Evolutionary conservation across 2,329 filamentous ascomycete species (phyloP).

Genomic region (Diplodia corticola): DNA sequence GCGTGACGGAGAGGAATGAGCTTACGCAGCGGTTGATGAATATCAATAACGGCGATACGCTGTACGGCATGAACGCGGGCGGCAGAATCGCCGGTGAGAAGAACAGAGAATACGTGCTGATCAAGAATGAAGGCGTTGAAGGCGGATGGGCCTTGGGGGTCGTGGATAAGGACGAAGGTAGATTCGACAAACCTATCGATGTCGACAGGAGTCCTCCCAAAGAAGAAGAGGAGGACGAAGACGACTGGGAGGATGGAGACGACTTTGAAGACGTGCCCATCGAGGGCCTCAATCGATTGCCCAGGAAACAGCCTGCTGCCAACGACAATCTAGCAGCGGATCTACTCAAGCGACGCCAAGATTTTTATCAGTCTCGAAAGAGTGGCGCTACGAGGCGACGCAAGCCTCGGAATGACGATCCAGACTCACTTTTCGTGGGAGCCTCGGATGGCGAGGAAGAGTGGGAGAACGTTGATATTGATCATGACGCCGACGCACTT

Average conservation of each 20-base stretch:
- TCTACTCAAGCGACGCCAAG: constrained; percentile 48
- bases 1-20: constrained; percentile 89
- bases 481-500: constrained; percentile 60
- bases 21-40: constrained; percentile 94
- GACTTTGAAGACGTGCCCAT: constrained; percentile 94
- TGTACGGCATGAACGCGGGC: constrained; percentile 70
- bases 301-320: constrained; percentile 55
- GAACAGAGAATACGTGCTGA: constrained; percentile 89
- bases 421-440: constrained; percentile 25
- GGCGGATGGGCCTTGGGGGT: constrained; percentile 96
- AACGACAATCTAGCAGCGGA: constrained; percentile 38
- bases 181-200: constrained; percentile 86
- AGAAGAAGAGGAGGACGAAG: constrained; percentile 57
- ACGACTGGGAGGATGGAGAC: constrained; percentile 66
- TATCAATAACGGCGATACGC: constrained; percentile 56
- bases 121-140: constrained; percentile 92
- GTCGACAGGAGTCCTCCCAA: constrained; percentile 65
- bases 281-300: constrained; percentile 81
- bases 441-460: constrained; percentile 45
- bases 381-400: constrained; percentile 26
- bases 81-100: constrained; percentile 79
- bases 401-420: constrained; percentile 24
- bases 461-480: constrained; percentile 41
- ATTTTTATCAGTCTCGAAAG: constrained; percentile 46
- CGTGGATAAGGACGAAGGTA: constrained; percentile 78